These are phyloP conservation scores for Colletotrichum orbiculare DNA, from an alignment of 2,329 filamentous ascomycete genomes.

Conservation along the genomic window DNA sequence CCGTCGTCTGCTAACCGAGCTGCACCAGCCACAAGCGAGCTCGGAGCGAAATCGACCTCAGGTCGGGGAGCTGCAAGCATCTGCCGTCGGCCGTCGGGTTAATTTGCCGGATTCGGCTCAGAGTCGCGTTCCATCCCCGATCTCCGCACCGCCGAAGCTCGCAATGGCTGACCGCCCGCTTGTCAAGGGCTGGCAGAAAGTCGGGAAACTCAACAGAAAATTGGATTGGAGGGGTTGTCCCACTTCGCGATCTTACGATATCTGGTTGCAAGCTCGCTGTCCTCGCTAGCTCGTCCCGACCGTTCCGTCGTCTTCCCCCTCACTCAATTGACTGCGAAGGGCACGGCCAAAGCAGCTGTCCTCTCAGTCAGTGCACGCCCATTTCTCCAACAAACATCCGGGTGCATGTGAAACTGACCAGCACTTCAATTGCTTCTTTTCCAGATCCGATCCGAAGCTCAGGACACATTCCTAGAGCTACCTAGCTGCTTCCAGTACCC, in stretches of 20 bases:
- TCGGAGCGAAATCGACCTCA: not conserved
- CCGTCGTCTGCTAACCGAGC: not conserved
- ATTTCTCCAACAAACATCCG: not conserved
- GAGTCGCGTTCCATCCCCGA: slow-evolving; percentile 7
- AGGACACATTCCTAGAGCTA: slow-evolving; percentile 4
- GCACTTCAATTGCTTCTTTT: slow-evolving; percentile 4
- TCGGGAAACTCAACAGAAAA: slow-evolving; percentile 34
- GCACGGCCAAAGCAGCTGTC: slow-evolving; percentile 10
- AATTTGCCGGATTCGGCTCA: slow-evolving; percentile 21
- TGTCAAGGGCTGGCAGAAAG: slow-evolving; percentile 29
- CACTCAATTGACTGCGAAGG: slow-evolving; percentile 23
- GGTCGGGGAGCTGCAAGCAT: slow-evolving; percentile 2
- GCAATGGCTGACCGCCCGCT: slow-evolving; percentile 31
- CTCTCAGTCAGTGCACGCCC: slow-evolving; percentile 17
- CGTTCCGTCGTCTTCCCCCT: not conserved
- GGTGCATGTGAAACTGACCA: slow-evolving; percentile 16
- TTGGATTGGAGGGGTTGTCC: slow-evolving; percentile 34
- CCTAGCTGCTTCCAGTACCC: slow-evolving; percentile 5
- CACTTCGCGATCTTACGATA: slow-evolving; percentile 33
- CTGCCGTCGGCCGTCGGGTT: slow-evolving; percentile 21
- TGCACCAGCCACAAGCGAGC: slow-evolving; percentile 2
- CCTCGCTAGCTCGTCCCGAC: not conserved
- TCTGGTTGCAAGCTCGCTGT: slow-evolving; percentile 20
- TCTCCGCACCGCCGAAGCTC: slow-evolving; percentile 15
- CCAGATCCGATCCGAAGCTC: slow-evolving; percentile 4